A percentile compares a stretch with the other conserved stretches of the same genome.
phyloP scores from a whole-genome alignment of 768 basidiomycete species.

The Sporobolomyces pararoseus region DNA sequence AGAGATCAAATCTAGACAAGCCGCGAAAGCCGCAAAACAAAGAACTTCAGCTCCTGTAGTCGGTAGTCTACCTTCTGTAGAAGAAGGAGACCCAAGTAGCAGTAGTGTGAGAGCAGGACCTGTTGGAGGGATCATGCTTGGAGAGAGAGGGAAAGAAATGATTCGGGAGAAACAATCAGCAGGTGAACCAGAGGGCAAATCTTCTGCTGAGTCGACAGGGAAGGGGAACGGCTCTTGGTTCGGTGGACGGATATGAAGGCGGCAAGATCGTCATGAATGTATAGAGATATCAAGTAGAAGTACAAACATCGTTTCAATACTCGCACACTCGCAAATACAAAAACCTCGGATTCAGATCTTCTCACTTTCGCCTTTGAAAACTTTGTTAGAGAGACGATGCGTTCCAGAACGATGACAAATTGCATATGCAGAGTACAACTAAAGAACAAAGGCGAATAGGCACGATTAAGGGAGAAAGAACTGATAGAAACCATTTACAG shows the following conservation, averaged over 20 bases:
- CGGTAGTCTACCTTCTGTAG: too few relatives aligned
- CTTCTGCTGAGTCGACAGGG: not conserved
- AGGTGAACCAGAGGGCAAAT: not conserved
- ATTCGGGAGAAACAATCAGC: not conserved
- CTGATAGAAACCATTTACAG: not conserved
- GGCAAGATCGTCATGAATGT: too few relatives aligned
- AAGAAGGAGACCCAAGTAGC: not conserved
- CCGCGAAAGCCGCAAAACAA: conserved; percentile 14
- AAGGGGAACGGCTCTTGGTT: not conserved
- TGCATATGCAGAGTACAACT: too few relatives aligned
- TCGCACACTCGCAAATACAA: too few relatives aligned
- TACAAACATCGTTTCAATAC: not conserved
- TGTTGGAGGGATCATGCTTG: conserved; percentile 22
- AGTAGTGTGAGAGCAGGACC: not conserved
- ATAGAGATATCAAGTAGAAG: not conserved
- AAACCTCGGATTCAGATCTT: too few relatives aligned
- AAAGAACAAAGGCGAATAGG: too few relatives aligned
- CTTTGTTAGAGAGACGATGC: too few relatives aligned
- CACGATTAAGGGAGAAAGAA: too few relatives aligned
- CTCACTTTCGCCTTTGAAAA: too few relatives aligned
- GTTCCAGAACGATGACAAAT: too few relatives aligned
- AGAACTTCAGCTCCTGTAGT: not conserved
- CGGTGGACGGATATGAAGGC: conserved; percentile 2
- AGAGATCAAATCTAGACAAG: conserved; percentile 30
- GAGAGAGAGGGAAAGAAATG: conserved; percentile 27